Evolutionary conservation across 1,284 basidiomycete genomes (phyloP).

Genomic region (Fomes fomentarius): DNA sequence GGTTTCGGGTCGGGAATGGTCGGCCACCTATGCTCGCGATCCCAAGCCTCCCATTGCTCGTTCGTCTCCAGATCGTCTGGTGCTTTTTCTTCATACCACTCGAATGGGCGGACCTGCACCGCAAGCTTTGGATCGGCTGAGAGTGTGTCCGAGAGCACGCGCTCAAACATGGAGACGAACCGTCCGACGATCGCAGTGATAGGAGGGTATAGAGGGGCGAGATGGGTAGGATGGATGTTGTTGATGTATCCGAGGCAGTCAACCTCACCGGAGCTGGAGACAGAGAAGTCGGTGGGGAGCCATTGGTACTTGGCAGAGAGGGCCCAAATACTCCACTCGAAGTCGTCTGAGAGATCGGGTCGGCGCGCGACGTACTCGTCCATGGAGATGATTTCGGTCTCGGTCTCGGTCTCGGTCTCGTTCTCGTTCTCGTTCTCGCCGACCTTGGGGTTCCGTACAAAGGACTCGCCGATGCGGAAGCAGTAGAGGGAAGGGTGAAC

Average conservation of each 20-base stretch:
- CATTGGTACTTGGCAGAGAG: conserved; percentile 8
- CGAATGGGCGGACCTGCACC: neutral
- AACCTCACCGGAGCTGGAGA: conserved; percentile 3
- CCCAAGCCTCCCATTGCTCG: neutral
- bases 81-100: conserved; percentile 1
- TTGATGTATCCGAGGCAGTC: conserved; percentile 9
- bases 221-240: conserved; percentile 6
- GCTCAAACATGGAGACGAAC: conserved; percentile 13
- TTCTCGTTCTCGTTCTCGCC: neutral
- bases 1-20: conserved; percentile 6
- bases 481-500: conserved; percentile 3
- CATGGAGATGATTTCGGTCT: neutral
- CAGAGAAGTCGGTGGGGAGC: conserved; percentile 13
- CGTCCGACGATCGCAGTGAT: conserved; percentile 5
- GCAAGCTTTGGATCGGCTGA: neutral
- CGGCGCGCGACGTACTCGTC: neutral
- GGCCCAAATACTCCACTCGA: neutral
- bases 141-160: conserved; percentile 2
- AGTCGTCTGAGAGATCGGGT: neutral
- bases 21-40: neutral
- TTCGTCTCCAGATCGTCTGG: neutral
- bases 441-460: neutral
- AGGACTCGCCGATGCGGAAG: neutral
- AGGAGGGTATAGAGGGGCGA: neutral
- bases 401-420: neutral